These are phyloP conservation scores for Trichaptum fuscoviolaceum DNA, from an alignment of 768 basidiomycete genomes.

Conservation along the genomic window DNA sequence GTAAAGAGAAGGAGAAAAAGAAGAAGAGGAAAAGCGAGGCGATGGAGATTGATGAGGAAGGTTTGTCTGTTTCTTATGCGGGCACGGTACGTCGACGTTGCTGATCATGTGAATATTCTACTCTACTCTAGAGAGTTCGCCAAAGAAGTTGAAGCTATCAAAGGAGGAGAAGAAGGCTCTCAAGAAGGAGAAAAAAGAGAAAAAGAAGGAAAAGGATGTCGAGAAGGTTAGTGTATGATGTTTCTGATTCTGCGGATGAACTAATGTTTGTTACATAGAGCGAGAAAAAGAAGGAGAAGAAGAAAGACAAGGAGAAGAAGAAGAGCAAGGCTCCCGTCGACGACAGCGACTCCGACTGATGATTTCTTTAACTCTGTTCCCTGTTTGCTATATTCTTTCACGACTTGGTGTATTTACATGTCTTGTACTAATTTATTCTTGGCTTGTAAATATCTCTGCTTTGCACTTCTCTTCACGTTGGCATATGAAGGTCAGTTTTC, in stretches of 20 bases:
- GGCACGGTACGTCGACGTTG: background rate
- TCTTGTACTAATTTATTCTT: background rate
- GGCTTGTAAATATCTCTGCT: background rate
- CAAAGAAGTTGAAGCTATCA: slow-evolving; percentile 71
- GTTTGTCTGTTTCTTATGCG: slow-evolving; percentile 23
- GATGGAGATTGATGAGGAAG: slow-evolving; percentile 47
- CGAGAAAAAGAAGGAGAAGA: slow-evolving; percentile 25
- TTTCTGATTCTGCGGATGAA: slow-evolving; percentile 5
- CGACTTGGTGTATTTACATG: background rate
- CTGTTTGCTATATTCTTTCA: background rate
- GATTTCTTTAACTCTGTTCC: background rate
- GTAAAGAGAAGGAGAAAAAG: slow-evolving; percentile 39
- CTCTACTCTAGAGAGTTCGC: slow-evolving; percentile 44
- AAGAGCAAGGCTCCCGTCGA: slow-evolving; percentile 22
- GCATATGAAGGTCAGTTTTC: background rate
- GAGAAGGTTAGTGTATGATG: slow-evolving; percentile 30
- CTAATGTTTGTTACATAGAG: slow-evolving; percentile 1
- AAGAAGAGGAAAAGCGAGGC: slow-evolving; percentile 64
- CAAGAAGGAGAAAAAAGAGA: slow-evolving; percentile 71
- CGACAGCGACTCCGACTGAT: background rate
- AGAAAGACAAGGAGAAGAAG: slow-evolving; percentile 34
- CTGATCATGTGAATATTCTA: slow-evolving; percentile 31
- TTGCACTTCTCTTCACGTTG: background rate
- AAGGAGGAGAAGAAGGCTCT: slow-evolving; percentile 86
- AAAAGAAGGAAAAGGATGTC: slow-evolving; percentile 46